Evolutionary conservation across 345 rosid genomes (phyloP).

Genomic region (Pelargonium nanum): DNA sequence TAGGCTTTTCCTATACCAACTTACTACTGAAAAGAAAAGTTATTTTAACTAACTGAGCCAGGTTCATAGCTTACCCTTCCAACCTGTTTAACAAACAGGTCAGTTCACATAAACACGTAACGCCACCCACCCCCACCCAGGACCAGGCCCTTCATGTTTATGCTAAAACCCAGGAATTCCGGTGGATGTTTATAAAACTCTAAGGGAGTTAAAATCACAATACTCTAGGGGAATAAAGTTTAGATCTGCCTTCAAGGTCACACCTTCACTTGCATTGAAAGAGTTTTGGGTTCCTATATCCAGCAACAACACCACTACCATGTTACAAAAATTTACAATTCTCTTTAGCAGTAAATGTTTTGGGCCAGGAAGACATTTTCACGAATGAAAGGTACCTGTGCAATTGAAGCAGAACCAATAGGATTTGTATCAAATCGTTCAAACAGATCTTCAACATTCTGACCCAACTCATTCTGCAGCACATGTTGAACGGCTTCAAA

Average conservation of each 20-base stretch:
- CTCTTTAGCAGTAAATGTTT: too few relatives aligned
- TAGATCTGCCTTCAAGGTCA: background rate
- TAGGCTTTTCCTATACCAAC: too few relatives aligned
- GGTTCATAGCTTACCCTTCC: too few relatives aligned
- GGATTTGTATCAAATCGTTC: constrained; percentile 68
- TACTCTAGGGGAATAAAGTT: background rate
- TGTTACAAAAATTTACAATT: too few relatives aligned
- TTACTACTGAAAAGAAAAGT: too few relatives aligned
- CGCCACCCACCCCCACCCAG: background rate
- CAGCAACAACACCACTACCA: background rate
- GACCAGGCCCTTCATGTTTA: background rate
- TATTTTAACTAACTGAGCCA: too few relatives aligned
- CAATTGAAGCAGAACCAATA: constrained; percentile 92
- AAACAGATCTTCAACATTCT: constrained; percentile 39
- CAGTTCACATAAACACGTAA: background rate
- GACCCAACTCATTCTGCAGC: constrained; percentile 65
- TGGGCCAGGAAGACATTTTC: background rate
- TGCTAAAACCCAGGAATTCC: background rate
- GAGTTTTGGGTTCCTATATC: background rate
- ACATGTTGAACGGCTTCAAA: constrained; percentile 38
- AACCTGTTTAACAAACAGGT: background rate
- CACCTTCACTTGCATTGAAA: background rate
- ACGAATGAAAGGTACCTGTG: constrained; percentile 49
- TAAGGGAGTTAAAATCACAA: background rate
- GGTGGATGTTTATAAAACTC: background rate